Evolutionary conservation across 2,329 filamentous ascomycete genomes (phyloP), one percentile per base, ranked within the genome.

Genomic region (Exophiala bonariae): DNA sequence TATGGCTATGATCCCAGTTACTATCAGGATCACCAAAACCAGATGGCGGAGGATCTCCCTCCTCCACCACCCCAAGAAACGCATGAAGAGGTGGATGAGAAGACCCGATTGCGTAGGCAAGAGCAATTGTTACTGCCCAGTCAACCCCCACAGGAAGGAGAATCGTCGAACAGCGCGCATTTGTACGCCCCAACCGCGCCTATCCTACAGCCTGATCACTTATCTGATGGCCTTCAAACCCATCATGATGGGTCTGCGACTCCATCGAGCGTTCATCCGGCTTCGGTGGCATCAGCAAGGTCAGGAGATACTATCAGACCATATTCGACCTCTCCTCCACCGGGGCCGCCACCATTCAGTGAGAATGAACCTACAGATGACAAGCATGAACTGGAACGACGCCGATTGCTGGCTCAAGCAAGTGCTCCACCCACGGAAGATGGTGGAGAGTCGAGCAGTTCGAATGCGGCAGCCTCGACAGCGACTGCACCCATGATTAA

Each of bases 81-180:
- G 63, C 82, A 89, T 45, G 79, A 79, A 50, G 76, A 72, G 3
- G 70, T 90, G 23, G 82, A 85, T 10, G 93, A 97, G 55, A 96
- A 96, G 66, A 85, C 95, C 50, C 83, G 85, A 39, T 70, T 93
- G 49, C 81, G 85, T 37, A 81, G 81, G 49, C 89, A 89, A 32
- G 91, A 96, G 68, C 80, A 85, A 56, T 80, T 84, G 37, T 71
- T 96, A 4, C 69, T 96, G 17, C 92, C 92, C 2, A 96, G 90
- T 61, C 83, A 84, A 59, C 91, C 88, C 11, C 79, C 86, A 10
- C 73, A 65, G 10, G 66, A 71, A 46, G 65, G 67, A 22, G 71
- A 70, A n/a, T 70, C 74, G 8, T 79, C 78, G 5, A 67, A 69
- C 4, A 56, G 58, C 46, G 56, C 46, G 40, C 50, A 44, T 47